Base-by-base conservation (phyloP, 768 basidiomycete species). In the Obba rivulosa region DNA sequence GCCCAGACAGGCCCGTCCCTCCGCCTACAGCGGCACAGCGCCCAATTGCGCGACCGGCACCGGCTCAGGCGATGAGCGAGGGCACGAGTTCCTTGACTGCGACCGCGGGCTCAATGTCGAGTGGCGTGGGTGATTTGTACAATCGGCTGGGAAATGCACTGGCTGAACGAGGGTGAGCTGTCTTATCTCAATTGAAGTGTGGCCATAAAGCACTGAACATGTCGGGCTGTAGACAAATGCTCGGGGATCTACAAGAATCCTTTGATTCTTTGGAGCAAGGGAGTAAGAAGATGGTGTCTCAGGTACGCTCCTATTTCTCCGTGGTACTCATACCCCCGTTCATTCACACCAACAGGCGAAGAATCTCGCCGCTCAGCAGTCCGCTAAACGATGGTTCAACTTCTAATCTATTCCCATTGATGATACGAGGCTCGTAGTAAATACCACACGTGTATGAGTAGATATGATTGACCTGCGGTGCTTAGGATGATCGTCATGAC, bases 261-360 rank as follows among this genome's bases (percentile, higher is more conserved):
- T 78, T 87, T 56, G 76, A 80, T 45, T 73, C 79, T 0, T 62
- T 87, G n/a, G 82, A 80, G 60, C 69, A 78, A 49, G 83, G 83
- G 3, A 85, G 82, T 57, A 78, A 71, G 58, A 76, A 67, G 54
- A 84, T 87, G 83, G 74, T 80, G 1, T 58, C 72, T 1, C 82
- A 87, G 74, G 83, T 82, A 46, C 48, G 54, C 49, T 36, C 31
- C 3, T 9, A 9, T 8, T 13, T 31, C 20, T 5, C 43, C 43
- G 25, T 20, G 24, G n/a, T 41, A 36, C 24, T 40, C 24, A 24
- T 13, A 25, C 50, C 17, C 34, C 23, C 10, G 44, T 17, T 34
- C 9, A 28, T 35, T 25, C 43, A 49, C 13, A 31, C 28, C 28
- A 31, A 16, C 45, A 84, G 79, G 83, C 85, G 5, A 86, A 83